Base-by-base conservation (phyloP, 83 land plant genomes). In the Picea mariana region DNA sequence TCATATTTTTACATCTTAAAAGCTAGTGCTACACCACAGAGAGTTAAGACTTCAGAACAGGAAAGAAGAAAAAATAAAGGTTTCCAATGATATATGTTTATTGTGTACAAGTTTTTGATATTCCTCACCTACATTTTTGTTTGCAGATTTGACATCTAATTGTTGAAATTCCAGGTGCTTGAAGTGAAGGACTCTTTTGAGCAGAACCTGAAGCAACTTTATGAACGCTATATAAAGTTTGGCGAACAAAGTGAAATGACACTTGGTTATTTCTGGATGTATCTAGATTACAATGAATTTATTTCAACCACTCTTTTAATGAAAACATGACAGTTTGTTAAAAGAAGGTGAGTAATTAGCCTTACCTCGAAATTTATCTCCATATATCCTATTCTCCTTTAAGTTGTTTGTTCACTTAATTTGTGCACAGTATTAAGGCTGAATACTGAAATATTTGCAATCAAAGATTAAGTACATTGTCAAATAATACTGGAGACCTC, bases 191-290 rank as follows among this genome's bases (percentile, higher is more conserved):
- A 13, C 5, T 44, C 60, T 21, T 75, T 75, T 75, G 77, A 75
- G 77, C 59, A 17, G 77, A 75, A 75, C 42, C 77, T 75, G 77
- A 75, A 47, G 77, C 60, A 49, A 49, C 77, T 75, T 49, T 49
- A 49, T 49, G 27, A 75, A 49, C 58, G 58, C 8, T 75, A 75
- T 52, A 49, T 75, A 49, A 49, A 75, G 6, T 49, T 47, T 49
- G 52, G 59, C 15, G 77, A 75, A 49, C 77, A 75, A 75, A 75
- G 77, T 75, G 77, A 75, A 75, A 44, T 75, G 42, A 47, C 77
- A 75, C 77, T 75, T 58, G 52, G 77, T 49, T 75, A 75, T 75
- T 75, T 75, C 77, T 75, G 77, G 77, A 75, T 75, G 77, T 75
- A 47, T 52, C 27, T 75, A 49, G 77, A 75, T 75, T 75, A 75